phyloP scores from a whole-genome alignment of 2,329 filamentous ascomycete species.

The Epicoccum sorghinum region DNA sequence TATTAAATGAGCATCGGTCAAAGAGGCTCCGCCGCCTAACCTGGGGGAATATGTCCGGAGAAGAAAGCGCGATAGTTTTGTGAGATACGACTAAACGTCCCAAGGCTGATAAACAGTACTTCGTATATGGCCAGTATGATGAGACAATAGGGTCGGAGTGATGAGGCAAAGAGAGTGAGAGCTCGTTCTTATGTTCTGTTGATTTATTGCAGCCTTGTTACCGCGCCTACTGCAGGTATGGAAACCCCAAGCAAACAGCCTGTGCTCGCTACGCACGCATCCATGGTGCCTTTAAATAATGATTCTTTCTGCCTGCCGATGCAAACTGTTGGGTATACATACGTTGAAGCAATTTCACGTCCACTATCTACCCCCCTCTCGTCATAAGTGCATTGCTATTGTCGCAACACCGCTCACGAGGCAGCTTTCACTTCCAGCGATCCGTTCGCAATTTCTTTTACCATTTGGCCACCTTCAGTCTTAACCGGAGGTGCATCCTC shows the following conservation, averaged over 20 bases:
- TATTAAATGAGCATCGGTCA: too few relatives aligned
- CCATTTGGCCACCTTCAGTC: constrained; percentile 23
- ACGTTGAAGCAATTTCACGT: background rate
- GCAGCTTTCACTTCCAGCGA: constrained; percentile 38
- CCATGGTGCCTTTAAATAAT: background rate
- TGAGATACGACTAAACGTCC: too few relatives aligned
- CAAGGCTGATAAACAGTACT: too few relatives aligned
- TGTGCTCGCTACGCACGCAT: background rate
- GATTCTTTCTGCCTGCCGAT: background rate
- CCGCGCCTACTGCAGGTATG: too few relatives aligned
- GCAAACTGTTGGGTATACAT: constrained; percentile 8
- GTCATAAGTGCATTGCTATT: background rate
- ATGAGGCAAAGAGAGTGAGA: too few relatives aligned
- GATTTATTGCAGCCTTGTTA: too few relatives aligned
- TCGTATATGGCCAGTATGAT: too few relatives aligned
- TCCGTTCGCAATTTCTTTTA: constrained; percentile 35
- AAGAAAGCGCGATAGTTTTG: too few relatives aligned
- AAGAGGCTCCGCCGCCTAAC: too few relatives aligned
- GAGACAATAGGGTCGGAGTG: too few relatives aligned
- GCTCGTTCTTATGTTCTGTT: too few relatives aligned
- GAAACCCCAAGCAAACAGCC: background rate
- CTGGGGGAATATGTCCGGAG: too few relatives aligned
- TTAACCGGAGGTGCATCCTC: constrained; percentile 29
- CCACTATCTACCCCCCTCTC: background rate
- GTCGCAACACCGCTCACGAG: constrained; percentile 4